A percentile compares a stretch with the other conserved stretches of the same genome.
These are phyloP conservation scores for Solanum commersonii DNA, from an alignment of 257 asterid genomes.

Conservation along the genomic window DNA sequence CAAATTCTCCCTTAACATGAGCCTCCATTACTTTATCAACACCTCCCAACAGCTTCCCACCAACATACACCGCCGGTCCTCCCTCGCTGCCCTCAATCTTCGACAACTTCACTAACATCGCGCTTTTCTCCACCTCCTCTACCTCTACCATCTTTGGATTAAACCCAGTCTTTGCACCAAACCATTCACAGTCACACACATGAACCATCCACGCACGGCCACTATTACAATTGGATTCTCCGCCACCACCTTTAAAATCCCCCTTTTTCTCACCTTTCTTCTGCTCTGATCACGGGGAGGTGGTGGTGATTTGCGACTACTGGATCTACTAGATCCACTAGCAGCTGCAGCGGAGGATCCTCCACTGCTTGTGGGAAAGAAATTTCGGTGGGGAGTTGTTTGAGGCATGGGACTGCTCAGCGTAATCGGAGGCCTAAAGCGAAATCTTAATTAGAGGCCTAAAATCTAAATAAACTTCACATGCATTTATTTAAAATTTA, in stretches of 20 bases:
- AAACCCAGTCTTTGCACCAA: not conserved
- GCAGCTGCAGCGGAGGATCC: not conserved
- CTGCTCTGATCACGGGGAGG: not conserved
- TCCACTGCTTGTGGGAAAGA: not conserved
- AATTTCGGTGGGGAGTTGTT: not conserved
- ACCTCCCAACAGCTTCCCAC: not conserved
- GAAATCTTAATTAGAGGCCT: too few species aligned
- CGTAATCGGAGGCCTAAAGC: too few species aligned
- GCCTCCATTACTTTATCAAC: conserved; percentile 45
- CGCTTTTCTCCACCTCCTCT: not conserved
- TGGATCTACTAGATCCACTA: not conserved
- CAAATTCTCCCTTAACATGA: conserved; percentile 39
- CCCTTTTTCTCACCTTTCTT: not conserved
- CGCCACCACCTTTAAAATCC: not conserved
- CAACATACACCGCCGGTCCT: not conserved
- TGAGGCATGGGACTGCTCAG: too few species aligned
- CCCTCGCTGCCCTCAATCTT: not conserved
- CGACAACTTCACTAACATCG: not conserved
- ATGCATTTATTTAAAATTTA: too few species aligned
- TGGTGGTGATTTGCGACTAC: not conserved
- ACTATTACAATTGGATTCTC: not conserved
- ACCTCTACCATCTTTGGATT: not conserved
- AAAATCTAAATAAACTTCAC: too few species aligned
- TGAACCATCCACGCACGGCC: not conserved
- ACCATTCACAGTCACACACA: not conserved